Percentiles rank a stretch among this genome's conserved stretches.
Evolutionary conservation across 2,329 filamentous ascomycete species (phyloP).

Genomic region (Stromatinia cepivora): DNA sequence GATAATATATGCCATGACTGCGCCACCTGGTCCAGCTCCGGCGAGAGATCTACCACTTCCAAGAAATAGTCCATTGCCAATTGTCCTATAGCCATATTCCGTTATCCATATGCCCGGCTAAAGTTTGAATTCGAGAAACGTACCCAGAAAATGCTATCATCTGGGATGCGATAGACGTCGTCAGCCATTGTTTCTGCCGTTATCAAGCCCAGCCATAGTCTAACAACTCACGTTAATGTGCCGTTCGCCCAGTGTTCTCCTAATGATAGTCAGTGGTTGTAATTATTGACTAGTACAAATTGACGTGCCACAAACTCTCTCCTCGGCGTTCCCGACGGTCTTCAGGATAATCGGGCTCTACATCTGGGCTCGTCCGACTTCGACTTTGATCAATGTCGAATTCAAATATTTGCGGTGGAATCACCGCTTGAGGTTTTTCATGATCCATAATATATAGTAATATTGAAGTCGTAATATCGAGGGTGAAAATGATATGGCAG

Average conservation of each 20-base stretch:
- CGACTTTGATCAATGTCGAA: slow-evolving; percentile 28
- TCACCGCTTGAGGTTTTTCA: slow-evolving; percentile 37
- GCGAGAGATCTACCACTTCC: slow-evolving; percentile 45
- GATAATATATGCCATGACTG: slow-evolving; percentile 45
- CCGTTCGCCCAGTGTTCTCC: slow-evolving; percentile 45
- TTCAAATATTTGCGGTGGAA: slow-evolving; percentile 34
- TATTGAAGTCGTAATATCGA: background rate
- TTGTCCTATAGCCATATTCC: slow-evolving; percentile 38
- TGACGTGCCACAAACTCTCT: slow-evolving; percentile 36
- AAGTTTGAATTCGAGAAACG: slow-evolving; percentile 25
- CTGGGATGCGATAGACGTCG: slow-evolving; percentile 30
- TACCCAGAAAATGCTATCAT: slow-evolving; percentile 50
- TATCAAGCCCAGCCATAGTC: background rate
- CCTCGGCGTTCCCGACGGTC: slow-evolving; percentile 35
- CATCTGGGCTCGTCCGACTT: slow-evolving; percentile 31
- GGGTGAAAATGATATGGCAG: background rate
- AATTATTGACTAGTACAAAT: slow-evolving; percentile 2
- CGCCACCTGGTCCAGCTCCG: slow-evolving; percentile 45
- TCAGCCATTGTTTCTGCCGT: slow-evolving; percentile 22
- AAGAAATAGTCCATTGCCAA: slow-evolving; percentile 47
- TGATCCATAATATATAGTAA: slow-evolving; percentile 33
- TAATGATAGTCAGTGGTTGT: slow-evolving; percentile 30
- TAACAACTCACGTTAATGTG: slow-evolving; percentile 44
- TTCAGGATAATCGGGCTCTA: slow-evolving; percentile 33
- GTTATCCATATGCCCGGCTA: slow-evolving; percentile 17